These are phyloP conservation scores for Solanum acaule DNA, from an alignment of 257 asterid genomes.

Conservation along the genomic window DNA sequence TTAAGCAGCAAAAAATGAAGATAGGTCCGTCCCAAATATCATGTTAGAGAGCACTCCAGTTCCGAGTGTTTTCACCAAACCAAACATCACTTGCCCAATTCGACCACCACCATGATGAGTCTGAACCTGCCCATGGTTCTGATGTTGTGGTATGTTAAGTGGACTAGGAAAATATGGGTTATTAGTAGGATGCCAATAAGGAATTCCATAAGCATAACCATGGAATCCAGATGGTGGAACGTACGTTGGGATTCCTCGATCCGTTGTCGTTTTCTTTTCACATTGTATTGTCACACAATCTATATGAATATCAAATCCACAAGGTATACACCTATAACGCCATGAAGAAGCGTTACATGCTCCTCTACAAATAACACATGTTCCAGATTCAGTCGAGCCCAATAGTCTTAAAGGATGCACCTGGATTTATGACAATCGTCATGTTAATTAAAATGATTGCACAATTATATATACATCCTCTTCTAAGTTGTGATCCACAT, in stretches of 20 bases:
- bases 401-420: conserved; percentile 19
- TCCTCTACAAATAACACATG: conserved; percentile 16
- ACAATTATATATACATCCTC: background rate
- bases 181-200: background rate
- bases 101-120: background rate
- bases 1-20: conserved; percentile 3
- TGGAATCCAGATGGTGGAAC: background rate
- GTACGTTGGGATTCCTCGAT: conserved; percentile 8
- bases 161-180: background rate
- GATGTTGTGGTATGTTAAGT: background rate
- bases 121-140: background rate
- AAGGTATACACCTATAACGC: conserved; percentile 28
- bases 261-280: background rate
- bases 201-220: conserved; percentile 4
- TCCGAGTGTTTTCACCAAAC: conserved; percentile 22
- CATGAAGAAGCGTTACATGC: conserved; percentile 7
- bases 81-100: conserved; percentile 23
- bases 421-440: background rate
- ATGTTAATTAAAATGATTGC: background rate
- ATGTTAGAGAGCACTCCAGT: conserved; percentile 28
- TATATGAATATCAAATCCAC: conserved; percentile 29
- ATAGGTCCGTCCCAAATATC: conserved; percentile 30
- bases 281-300: conserved; percentile 24
- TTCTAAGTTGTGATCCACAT: background rate
- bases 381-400: background rate